Evolutionary conservation across 2,329 filamentous ascomycete genomes (phyloP).

Genomic region (Fusarium staphyleae): DNA sequence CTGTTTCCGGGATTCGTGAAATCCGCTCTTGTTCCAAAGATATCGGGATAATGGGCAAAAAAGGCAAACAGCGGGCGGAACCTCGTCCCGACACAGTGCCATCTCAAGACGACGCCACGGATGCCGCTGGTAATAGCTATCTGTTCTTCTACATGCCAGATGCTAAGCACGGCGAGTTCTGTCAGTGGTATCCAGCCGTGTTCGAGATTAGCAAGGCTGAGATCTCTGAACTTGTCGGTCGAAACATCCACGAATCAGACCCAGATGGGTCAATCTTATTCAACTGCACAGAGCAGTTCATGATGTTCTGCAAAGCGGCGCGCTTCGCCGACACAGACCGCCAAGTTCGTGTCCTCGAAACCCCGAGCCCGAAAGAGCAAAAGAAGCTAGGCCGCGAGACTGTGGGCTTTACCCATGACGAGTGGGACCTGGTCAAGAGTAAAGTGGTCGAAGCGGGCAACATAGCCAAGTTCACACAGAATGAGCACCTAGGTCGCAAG

Average conservation of each 20-base stretch:
- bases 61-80: background rate
- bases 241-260: slow-evolving; percentile 24
- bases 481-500: slow-evolving; percentile 38
- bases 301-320: slow-evolving; percentile 52
- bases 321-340: slow-evolving; percentile 43
- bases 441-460: slow-evolving; percentile 44
- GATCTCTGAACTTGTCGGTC: slow-evolving; percentile 42
- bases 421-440: slow-evolving; percentile 46
- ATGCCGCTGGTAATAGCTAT: slow-evolving; percentile 15
- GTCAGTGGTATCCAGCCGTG: slow-evolving; percentile 45
- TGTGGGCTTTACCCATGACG: slow-evolving; percentile 38
- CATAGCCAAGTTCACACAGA: slow-evolving; percentile 46
- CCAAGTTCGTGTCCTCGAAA: slow-evolving; percentile 37
- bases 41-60: slow-evolving; percentile 5
- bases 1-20: slow-evolving; percentile 1
- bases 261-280: slow-evolving; percentile 40
- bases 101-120: slow-evolving; percentile 8
- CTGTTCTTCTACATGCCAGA: slow-evolving; percentile 46
- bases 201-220: slow-evolving; percentile 42
- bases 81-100: slow-evolving; percentile 20
- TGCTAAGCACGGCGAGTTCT: slow-evolving; percentile 45
- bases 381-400: slow-evolving; percentile 41
- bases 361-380: slow-evolving; percentile 40
- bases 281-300: slow-evolving; percentile 50
- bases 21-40: background rate